phyloP scores from a whole-genome alignment of 805 yeast species.

The Candida koratica region DNA sequence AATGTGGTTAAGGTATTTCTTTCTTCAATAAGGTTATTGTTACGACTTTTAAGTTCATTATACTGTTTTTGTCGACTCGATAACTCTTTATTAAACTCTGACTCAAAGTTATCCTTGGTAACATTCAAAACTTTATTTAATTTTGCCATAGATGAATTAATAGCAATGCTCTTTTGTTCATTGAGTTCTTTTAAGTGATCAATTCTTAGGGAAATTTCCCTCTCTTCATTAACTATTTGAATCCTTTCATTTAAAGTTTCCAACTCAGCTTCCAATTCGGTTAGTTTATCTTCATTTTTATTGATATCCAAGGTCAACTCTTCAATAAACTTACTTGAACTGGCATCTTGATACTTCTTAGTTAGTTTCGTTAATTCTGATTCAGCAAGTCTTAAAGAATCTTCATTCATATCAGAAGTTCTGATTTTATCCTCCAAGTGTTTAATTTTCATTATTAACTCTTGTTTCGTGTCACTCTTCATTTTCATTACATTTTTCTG shows the following conservation, averaged over 20 bases:
- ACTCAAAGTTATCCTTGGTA: constrained; percentile 3
- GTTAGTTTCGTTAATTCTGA: constrained; percentile 38
- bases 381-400: constrained; percentile 44
- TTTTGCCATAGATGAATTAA: constrained; percentile 2
- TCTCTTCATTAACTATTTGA: constrained; percentile 11
- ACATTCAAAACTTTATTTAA: constrained; percentile 4
- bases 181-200: constrained; percentile 15
- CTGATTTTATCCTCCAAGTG: constrained; percentile 15
- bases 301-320: constrained; percentile 10
- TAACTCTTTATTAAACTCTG: constrained; percentile 2
- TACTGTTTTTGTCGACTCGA: background rate
- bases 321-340: constrained; percentile 6
- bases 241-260: constrained; percentile 11
- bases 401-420: constrained; percentile 36
- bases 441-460: constrained; percentile 8
- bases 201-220: constrained; percentile 12
- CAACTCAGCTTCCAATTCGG: constrained; percentile 20
- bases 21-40: constrained; percentile 2
- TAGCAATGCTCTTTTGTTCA: constrained; percentile 6
- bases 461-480: constrained; percentile 6
- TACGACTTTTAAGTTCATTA: background rate
- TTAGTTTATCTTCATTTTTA: constrained; percentile 17
- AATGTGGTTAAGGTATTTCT: constrained; percentile 6
- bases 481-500: constrained; percentile 9
- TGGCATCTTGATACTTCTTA: constrained; percentile 23